These are phyloP conservation scores for Thraustochytrium striatum DNA, from an alignment of 352 stramenopile genomes.

Conservation along the genomic window DNA sequence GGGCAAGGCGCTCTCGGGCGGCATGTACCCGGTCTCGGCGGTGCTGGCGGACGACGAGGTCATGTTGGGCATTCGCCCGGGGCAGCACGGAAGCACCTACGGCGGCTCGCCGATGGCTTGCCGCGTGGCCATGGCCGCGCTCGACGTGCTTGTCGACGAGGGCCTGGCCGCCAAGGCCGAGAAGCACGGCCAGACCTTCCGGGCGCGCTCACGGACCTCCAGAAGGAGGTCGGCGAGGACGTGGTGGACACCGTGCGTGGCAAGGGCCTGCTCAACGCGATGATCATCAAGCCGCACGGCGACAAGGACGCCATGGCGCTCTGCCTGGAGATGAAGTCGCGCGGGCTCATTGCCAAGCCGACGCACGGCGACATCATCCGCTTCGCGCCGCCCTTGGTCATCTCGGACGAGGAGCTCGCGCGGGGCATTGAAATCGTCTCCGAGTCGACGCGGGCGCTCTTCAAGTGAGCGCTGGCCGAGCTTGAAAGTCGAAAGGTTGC, in stretches of 20 bases:
- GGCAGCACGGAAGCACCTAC: slow-evolving; percentile 94
- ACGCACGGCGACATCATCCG: slow-evolving; percentile 98
- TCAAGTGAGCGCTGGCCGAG: slow-evolving; percentile 32
- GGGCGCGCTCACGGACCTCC: slow-evolving; percentile 69
- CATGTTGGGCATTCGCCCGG: slow-evolving; percentile 95
- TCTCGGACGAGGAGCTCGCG: slow-evolving; percentile 67
- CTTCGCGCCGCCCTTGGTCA: slow-evolving; percentile 79
- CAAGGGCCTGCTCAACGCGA: slow-evolving; percentile 93
- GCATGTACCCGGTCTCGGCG: slow-evolving; percentile 93
- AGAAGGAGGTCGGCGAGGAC: slow-evolving; percentile 54
- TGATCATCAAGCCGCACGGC: slow-evolving; percentile 88
- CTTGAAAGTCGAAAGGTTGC: no score
- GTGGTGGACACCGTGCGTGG: slow-evolving; percentile 80
- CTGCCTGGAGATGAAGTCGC: slow-evolving; percentile 88
- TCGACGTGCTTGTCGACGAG: slow-evolving; percentile 92
- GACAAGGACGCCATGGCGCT: slow-evolving; percentile 87
- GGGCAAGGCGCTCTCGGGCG: slow-evolving; percentile 85
- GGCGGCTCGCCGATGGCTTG: slow-evolving; percentile 93
- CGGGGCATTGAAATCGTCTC: slow-evolving; percentile 66
- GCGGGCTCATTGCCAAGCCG: slow-evolving; percentile 95
- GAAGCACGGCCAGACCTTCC: slow-evolving; percentile 85
- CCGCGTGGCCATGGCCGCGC: slow-evolving; percentile 91
- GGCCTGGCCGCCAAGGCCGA: slow-evolving; percentile 88
- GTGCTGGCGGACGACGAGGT: slow-evolving; percentile 92
- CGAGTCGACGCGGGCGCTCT: slow-evolving; percentile 49